Evolutionary conservation across 352 stramenopile genomes (phyloP), one percentile per base, ranked within the genome.

Genomic region (Globisporangium splendens): DNA sequence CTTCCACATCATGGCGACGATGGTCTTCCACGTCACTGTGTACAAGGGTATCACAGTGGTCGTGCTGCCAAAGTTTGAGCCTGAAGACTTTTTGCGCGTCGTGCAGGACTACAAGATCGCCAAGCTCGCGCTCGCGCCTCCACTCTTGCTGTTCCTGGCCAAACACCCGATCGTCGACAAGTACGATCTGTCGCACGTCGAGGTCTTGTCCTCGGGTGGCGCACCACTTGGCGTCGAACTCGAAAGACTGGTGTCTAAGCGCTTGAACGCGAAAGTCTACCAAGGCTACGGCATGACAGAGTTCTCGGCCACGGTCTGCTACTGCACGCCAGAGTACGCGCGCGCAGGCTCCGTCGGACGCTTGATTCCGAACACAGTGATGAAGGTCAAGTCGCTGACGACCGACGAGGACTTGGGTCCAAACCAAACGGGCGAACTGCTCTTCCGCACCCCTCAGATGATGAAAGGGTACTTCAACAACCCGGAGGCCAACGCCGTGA

Each of bases 1-100:
- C 63, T 98, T 97, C 75, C 93, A 98, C 66, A 97, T 97, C 58
- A 97, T 56, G 66, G 96, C 94, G 61, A 91, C 82, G n/a, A 74
- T 81, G 35, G 74, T 88, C 17, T 71, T 95, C 35, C 66, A 97
- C 46, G 85, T 84, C 56, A 68, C 68, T 17, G 73, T 88, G 28
- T 83, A 82, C 65, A 73, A 73, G 50, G 86, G 87, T 18, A 69
- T 74, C 57, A 72, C 75, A 13, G 59, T 93, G 0, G 75, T 97
- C 18, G 91, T 95, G 15, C 76, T 94, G 12, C 86, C 77, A 12
- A 65, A 79, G 21, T 98, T 98, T 69, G 86, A 97, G 56, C 75
- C 95, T 8, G 65, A 85, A 10, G 65, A 72, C 3, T 97, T 97
- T 65, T 82, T 95, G n/a, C 38, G 84, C 33, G 58, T 84, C 13